A percentile compares a stretch with the other conserved stretches of the same genome.
Evolutionary conservation across 108 stramenopile genomes (phyloP).

Genomic region (Fragilariopsis cylindrus): DNA sequence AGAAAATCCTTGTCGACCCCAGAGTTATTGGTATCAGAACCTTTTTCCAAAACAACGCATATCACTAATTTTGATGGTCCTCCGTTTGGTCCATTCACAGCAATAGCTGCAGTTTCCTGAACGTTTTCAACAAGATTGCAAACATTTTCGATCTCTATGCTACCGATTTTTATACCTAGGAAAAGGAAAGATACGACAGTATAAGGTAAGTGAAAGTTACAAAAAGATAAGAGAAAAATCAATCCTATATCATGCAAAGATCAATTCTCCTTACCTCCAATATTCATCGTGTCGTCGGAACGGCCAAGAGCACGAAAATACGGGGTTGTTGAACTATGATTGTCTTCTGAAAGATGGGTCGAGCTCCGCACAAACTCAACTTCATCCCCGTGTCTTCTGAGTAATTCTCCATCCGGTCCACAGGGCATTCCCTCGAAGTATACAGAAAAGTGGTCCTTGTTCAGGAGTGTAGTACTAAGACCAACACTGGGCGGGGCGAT

Average conservation of each 20-base stretch:
- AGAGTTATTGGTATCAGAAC: background rate
- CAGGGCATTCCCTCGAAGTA: conserved; percentile 38
- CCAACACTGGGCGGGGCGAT: conserved; percentile 35
- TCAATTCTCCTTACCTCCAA: conserved; percentile 23
- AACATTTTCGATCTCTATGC: conserved; percentile 41
- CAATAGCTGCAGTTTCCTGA: conserved; percentile 44
- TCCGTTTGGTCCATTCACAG: conserved; percentile 29
- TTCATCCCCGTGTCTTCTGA: conserved; percentile 42
- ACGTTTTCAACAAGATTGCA: conserved; percentile 34
- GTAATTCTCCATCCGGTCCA: conserved; percentile 35
- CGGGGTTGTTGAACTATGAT: conserved; percentile 16
- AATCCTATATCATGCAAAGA: background rate
- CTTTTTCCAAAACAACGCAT: conserved; percentile 27
- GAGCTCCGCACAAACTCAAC: conserved; percentile 31
- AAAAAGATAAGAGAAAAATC: background rate
- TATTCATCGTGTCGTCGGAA: conserved; percentile 47
- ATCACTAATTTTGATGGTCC: conserved; percentile 38
- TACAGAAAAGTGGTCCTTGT: conserved; percentile 33
- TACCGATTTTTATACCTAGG: conserved; percentile 35
- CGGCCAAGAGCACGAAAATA: conserved; percentile 43
- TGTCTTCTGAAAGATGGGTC: conserved; percentile 1
- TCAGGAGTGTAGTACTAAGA: conserved; percentile 31
- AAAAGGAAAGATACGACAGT: background rate
- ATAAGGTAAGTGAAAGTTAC: background rate
- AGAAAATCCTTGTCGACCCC: conserved; percentile 20